phyloP scores from a whole-genome alignment of 2,329 filamentous ascomycete species.

The Blastomyces percursus region DNA sequence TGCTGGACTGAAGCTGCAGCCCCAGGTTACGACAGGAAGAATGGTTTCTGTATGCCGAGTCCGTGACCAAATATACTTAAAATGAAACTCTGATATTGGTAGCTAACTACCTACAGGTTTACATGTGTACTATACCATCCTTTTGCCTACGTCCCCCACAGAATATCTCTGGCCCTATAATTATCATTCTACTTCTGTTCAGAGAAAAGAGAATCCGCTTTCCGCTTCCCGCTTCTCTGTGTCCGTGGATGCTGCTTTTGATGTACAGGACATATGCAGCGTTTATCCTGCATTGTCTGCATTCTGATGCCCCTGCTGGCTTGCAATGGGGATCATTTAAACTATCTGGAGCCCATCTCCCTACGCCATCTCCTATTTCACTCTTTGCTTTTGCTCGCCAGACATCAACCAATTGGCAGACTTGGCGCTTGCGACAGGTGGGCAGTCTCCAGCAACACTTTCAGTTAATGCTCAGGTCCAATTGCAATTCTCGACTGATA shows the following conservation, averaged over 20 bases:
- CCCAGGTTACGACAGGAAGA: too few species aligned
- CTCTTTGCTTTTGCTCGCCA: constrained; percentile 3
- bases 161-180: too few species aligned
- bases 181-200: not conserved
- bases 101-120: too few species aligned
- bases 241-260: not conserved
- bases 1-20: too few species aligned
- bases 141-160: too few species aligned
- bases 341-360: not conserved
- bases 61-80: too few species aligned
- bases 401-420: constrained; percentile 1
- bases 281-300: not conserved
- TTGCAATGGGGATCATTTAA: not conserved
- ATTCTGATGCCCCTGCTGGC: not conserved
- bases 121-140: too few species aligned
- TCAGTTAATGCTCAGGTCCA: not conserved
- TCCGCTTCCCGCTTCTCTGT: not conserved
- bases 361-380: not conserved
- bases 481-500: not conserved
- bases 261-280: not conserved
- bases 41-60: too few species aligned
- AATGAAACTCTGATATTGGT: too few species aligned
- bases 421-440: not conserved
- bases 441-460: not conserved
- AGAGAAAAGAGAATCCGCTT: not conserved